Evolutionary conservation across 2,329 filamentous ascomycete genomes (phyloP).

Genomic region (Huntiella omanensis): DNA sequence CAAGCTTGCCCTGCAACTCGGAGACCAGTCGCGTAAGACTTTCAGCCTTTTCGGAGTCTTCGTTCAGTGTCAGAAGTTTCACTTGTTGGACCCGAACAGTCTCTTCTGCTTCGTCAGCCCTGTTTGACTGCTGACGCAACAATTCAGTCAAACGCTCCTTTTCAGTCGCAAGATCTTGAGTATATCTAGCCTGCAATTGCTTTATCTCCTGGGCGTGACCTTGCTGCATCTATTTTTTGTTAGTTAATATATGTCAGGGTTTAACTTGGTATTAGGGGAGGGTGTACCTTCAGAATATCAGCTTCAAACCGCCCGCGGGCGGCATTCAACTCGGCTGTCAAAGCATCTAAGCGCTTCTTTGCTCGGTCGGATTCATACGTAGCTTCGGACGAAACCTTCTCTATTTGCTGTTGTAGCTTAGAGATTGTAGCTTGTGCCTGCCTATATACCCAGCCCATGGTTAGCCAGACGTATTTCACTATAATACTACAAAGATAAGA

Average conservation of each 20-base stretch:
- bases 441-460: background rate
- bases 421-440: background rate
- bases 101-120: slow-evolving; percentile 17
- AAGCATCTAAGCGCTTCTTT: slow-evolving; percentile 34
- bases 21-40: background rate
- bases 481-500: background rate
- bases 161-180: background rate
- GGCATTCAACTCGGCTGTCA: slow-evolving; percentile 42
- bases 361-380: slow-evolving; percentile 31
- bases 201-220: slow-evolving; percentile 41
- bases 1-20: too few relatives aligned
- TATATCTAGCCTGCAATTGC: slow-evolving; percentile 25
- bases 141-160: slow-evolving; percentile 13
- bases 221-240: slow-evolving; percentile 32
- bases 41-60: background rate
- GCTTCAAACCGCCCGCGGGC: slow-evolving; percentile 43
- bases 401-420: slow-evolving; percentile 24
- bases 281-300: slow-evolving; percentile 37
- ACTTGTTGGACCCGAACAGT: background rate
- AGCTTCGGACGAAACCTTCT: slow-evolving; percentile 26
- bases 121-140: background rate
- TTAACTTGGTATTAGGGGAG: background rate
- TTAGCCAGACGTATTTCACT: background rate
- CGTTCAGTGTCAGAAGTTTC: background rate
- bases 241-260: background rate